Conservation (phyloP, 2,329 filamentous ascomycete genomes). For the Verticillium nonalfalfae region DNA sequence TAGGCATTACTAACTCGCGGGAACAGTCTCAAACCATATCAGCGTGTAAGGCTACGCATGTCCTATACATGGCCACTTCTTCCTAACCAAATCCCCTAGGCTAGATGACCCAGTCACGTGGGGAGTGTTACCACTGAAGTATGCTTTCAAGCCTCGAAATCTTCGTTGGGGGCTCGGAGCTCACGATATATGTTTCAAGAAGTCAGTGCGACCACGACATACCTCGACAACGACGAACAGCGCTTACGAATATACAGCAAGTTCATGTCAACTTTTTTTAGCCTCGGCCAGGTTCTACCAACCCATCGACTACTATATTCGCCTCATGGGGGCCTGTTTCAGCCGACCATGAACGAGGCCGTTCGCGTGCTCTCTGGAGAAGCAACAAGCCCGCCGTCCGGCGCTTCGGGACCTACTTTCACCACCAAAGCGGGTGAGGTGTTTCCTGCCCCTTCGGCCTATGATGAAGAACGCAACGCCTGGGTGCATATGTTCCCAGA, state of each 20-base stretch:
- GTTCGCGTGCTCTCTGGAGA: constrained; percentile 69
- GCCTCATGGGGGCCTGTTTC: constrained; percentile 75
- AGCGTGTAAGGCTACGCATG: constrained; percentile 62
- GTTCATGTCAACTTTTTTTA: constrained; percentile 71
- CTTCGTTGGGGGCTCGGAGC: constrained; percentile 86
- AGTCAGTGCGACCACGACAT: constrained; percentile 38
- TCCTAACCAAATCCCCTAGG: constrained; percentile 37
- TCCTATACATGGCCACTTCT: not conserved
- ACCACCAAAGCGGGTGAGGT: constrained; percentile 57
- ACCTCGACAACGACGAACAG: constrained; percentile 5
- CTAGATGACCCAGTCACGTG: constrained; percentile 92
- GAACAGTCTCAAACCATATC: constrained; percentile 78
- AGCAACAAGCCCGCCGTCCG: not conserved
- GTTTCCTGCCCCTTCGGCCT: constrained; percentile 67
- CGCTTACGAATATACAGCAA: constrained; percentile 3
- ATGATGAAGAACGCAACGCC: constrained; percentile 60
- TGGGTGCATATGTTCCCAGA: constrained; percentile 98
- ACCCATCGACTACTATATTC: constrained; percentile 80
- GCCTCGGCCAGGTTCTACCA: constrained; percentile 80
- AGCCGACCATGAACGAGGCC: constrained; percentile 80
- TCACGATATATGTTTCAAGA: constrained; percentile 92
- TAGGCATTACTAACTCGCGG: not conserved
- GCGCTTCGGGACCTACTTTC: constrained; percentile 4
- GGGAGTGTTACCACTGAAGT: constrained; percentile 75
- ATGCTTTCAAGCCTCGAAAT: constrained; percentile 66